These are phyloP conservation scores for Helicocarpus griseus DNA, from an alignment of 2,329 filamentous ascomycete species.

Conservation along the genomic window DNA sequence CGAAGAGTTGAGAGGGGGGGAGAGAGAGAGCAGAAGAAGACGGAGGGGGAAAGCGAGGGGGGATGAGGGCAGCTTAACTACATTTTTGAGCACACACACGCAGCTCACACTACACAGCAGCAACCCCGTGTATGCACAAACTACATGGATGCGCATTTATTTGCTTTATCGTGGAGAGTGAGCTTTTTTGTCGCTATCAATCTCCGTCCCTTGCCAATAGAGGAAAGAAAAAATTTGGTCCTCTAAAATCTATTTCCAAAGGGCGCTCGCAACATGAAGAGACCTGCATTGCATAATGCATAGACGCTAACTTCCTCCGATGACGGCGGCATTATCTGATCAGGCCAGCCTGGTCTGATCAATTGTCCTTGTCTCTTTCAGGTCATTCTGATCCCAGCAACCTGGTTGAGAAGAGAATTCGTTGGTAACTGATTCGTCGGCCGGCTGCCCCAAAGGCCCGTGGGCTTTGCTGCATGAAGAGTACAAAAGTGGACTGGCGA, in stretches of 20 bases:
- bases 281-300: not conserved
- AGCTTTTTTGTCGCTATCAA: not conserved
- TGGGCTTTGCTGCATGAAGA: not conserved
- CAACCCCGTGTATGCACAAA: not conserved
- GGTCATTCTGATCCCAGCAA: not conserved
- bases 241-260: not conserved
- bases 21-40: not conserved
- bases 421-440: not conserved
- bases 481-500: not conserved
- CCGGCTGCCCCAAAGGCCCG: not conserved
- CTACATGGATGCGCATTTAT: not conserved
- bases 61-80: not conserved
- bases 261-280: not conserved
- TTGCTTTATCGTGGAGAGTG: not conserved
- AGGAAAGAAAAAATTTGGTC: not conserved
- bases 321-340: not conserved
- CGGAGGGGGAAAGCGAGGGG: no score
- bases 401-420: not conserved
- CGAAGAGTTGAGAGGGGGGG: not conserved
- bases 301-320: not conserved
- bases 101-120: not conserved
- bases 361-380: not conserved
- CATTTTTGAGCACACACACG: not conserved
- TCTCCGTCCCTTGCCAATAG: not conserved
- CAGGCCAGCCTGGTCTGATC: not conserved